phyloP scores from a whole-genome alignment of 345 rosid genomes.

The Eucalyptus pauciflora region DNA sequence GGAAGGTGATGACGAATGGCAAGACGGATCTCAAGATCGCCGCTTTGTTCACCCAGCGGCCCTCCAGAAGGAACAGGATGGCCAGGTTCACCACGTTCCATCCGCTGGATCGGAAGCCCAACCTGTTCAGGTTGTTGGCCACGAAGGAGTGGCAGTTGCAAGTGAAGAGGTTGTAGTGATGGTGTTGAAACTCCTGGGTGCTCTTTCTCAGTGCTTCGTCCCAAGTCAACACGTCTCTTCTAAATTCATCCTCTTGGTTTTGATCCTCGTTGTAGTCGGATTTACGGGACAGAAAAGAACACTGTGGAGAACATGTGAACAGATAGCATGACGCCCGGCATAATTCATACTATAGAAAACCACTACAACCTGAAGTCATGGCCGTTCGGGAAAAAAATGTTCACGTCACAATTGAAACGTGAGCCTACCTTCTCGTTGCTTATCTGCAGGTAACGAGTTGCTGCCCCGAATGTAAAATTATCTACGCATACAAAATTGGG shows the following conservation, averaged over 20 bases:
- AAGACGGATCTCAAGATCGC: slow-evolving; percentile 40
- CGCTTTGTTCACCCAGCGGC: slow-evolving; percentile 64
- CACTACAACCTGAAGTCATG: not conserved
- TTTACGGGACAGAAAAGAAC: slow-evolving; percentile 16
- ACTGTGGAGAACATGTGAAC: slow-evolving; percentile 12
- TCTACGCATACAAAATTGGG: slow-evolving; percentile 88
- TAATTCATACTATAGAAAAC: not conserved
- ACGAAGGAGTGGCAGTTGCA: slow-evolving; percentile 98
- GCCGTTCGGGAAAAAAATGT: fast-evolving
- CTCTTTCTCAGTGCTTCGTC: slow-evolving; percentile 59
- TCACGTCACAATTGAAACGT: not conserved
- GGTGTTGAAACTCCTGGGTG: slow-evolving; percentile 80
- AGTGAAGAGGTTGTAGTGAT: slow-evolving; percentile 66
- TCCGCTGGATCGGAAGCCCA: slow-evolving; percentile 55
- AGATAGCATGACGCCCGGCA: not conserved
- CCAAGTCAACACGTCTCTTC: slow-evolving; percentile 44
- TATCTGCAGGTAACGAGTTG: slow-evolving; percentile 68
- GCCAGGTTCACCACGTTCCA: slow-evolving; percentile 94
- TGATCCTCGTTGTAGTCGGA: slow-evolving; percentile 19
- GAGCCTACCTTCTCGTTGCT: slow-evolving; percentile 49
- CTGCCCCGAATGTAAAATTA: slow-evolving; percentile 74
- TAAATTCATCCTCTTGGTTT: slow-evolving; percentile 5
- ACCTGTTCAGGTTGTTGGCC: slow-evolving; percentile 78
- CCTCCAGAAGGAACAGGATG: slow-evolving; percentile 52
- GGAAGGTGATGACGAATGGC: slow-evolving; percentile 36